Evolutionary conservation across 2,329 filamentous ascomycete species (phyloP), one percentile per base, ranked within the genome.

Genomic region (Didymella arachidicola): DNA sequence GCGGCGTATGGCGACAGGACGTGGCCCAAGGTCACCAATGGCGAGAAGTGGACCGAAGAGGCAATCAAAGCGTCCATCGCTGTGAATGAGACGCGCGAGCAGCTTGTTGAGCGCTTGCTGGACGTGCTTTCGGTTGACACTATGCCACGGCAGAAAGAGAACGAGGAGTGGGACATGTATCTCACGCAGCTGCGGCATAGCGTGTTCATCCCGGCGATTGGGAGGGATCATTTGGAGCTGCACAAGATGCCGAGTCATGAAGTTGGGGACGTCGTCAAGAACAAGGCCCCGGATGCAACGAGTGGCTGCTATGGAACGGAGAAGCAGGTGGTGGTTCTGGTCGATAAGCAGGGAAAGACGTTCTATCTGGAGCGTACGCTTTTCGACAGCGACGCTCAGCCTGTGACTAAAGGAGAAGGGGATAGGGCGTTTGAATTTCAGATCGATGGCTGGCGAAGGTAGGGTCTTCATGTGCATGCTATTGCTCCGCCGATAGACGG

Each of bases 361-460:
- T 84, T 81, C n/a, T 89, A 85, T 66, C 79, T 88, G 32, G 87
- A 89, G 72, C 78, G 86, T 55, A 88, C 86, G 18, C 70, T 89
- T 19, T 87, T 82, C 67, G 84, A 87, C 66, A 75, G 79, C 12
- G 71, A 83, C 44, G 84, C 81, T 3, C 77, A 78, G 34, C 75
- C 80, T 2, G 74, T 86, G 11, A 75, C 78, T 2, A 69, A 74
- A 19, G 80, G 79, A 1, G 66, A 82, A 56, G 79, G 81, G 1
- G 84, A 87, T 65, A 64, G 76, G 18, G 74, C 66, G 27, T 80
- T 80, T 58, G 77, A 80, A 43, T 85, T 83, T 60, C 67, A 79
- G 36, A 80, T 86, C 48, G 80, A 84, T 56, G 79, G 71, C 2
- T 78, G 76, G 74, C 76, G 63, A 61, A 61, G 30, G 8, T 32